These are phyloP conservation scores for Aquilaria agallochum DNA, from an alignment of 441 rosid genomes.

Conservation along the genomic window DNA sequence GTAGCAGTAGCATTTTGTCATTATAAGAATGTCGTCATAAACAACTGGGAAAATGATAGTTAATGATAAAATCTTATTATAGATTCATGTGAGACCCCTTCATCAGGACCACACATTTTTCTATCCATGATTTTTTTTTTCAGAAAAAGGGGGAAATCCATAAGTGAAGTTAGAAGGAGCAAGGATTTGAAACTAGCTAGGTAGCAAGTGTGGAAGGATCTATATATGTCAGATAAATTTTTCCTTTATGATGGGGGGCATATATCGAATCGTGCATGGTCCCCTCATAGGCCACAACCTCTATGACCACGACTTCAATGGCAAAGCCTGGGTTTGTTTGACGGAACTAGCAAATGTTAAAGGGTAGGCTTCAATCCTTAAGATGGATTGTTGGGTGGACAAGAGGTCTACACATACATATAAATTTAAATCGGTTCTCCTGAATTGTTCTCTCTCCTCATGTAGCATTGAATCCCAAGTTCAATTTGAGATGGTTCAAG, in stretches of 20 bases:
- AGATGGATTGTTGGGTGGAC: conserved; percentile 15
- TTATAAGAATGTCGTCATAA: too few species aligned
- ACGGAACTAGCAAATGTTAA: conserved; percentile 16
- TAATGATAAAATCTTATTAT: too few species aligned
- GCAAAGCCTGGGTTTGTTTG: conserved; percentile 26
- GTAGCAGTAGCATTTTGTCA: too few species aligned
- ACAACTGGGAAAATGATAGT: too few species aligned
- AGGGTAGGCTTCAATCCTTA: conserved; percentile 15
- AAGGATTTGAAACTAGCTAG: not conserved
- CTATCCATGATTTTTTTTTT: too few species aligned
- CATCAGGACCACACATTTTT: too few species aligned
- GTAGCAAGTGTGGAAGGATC: not conserved
- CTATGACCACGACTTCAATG: conserved; percentile 39
- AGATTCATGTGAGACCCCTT: too few species aligned
- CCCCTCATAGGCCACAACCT: conserved; percentile 33
- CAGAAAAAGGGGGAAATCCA: too few species aligned
- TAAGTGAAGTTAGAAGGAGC: too few species aligned
- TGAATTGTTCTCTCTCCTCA: conserved; percentile 23
- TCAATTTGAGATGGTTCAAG: not conserved
- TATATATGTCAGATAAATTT: conserved; percentile 5
- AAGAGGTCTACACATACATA: conserved; percentile 13
- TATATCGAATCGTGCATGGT: conserved; percentile 28
- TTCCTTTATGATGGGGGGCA: conserved; percentile 14
- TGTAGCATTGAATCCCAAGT: conserved; percentile 16
- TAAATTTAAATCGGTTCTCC: not conserved